Evolutionary conservation across 352 stramenopile species (phyloP), one percentile per base, ranked within the genome.

Genomic region (Globisporangium takayamanum): DNA sequence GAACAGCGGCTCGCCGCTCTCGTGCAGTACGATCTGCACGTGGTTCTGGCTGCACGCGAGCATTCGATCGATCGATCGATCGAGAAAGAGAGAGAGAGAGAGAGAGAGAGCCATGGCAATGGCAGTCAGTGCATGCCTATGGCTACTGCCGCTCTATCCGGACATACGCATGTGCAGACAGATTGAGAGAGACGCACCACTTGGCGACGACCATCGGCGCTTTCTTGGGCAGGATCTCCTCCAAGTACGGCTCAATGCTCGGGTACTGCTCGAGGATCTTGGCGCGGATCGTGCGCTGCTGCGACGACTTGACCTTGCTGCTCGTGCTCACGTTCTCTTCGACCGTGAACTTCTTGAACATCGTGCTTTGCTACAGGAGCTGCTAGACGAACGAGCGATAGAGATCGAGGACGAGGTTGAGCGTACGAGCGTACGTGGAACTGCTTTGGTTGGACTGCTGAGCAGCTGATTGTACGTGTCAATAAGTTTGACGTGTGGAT

Each of bases 301-400:
- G 93, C 55, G 93, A 98, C 41, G 92, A 94, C 78, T 99, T 99
- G 52, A 99, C 88, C 78, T 99, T 96, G 66, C 95, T 98, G 68
- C 92, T 98, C 45, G 76, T 88, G 50, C 89, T 98, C 64, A 98
- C 80, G 77, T 98, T 90, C 66, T 97, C 92, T 10, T 92, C 87
- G 53, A 94, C 77, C 41, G 88, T 93, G 67, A 99, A 99, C 62
- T 84, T 89, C 80, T 98, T 98, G 73, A 98, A 99, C 93, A 98
- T 94, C 12, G 33, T 57, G 58, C 15, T 33, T 59, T 14, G 16
- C 39, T 45, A 44, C 37, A 44, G 16, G 39, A n/a, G 3, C 16
- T 14, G 16, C 11, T 3, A 3, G 28, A 33, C 6, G 33, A 39
- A 3, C 3, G 33, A 39, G 33, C 33, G 33, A 8, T 8, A 12